Evolutionary conservation across 441 rosid species (phyloP).

Genomic region (Populus trichocarpa): DNA sequence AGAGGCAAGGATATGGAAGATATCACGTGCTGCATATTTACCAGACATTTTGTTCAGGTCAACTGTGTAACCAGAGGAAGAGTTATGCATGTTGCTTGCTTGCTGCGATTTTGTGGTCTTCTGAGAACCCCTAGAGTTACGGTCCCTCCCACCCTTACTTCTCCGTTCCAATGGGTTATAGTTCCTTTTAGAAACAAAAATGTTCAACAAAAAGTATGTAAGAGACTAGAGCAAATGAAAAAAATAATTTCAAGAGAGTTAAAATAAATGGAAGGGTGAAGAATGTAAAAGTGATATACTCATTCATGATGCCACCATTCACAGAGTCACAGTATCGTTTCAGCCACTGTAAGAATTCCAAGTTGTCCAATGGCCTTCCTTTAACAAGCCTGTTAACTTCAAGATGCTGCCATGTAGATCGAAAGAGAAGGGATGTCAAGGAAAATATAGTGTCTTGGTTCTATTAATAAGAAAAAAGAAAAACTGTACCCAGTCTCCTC

Average conservation of each 20-base stretch:
- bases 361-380: conserved; percentile 93
- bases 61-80: conserved; percentile 37
- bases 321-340: conserved; percentile 95
- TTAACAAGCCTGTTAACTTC: conserved; percentile 94
- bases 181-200: conserved; percentile 48
- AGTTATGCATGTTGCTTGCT: conserved; percentile 54
- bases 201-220: background rate
- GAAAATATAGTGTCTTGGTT: background rate
- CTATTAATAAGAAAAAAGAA: background rate
- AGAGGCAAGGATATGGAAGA: background rate
- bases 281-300: conserved; percentile 41
- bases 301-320: conserved; percentile 97
- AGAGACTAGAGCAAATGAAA: background rate
- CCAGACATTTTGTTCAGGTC: conserved; percentile 35
- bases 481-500: background rate
- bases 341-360: conserved; percentile 98
- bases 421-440: conserved; percentile 5
- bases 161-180: conserved; percentile 93
- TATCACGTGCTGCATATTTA: conserved; percentile 17
- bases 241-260: background rate
- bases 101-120: conserved; percentile 82
- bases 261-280: background rate
- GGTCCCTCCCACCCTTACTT: conserved; percentile 75
- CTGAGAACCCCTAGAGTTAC: conserved; percentile 43
- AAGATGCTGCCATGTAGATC: conserved; percentile 57